These are phyloP conservation scores for Suillus lakei DNA, from an alignment of 768 basidiomycete species.

Conservation along the genomic window DNA sequence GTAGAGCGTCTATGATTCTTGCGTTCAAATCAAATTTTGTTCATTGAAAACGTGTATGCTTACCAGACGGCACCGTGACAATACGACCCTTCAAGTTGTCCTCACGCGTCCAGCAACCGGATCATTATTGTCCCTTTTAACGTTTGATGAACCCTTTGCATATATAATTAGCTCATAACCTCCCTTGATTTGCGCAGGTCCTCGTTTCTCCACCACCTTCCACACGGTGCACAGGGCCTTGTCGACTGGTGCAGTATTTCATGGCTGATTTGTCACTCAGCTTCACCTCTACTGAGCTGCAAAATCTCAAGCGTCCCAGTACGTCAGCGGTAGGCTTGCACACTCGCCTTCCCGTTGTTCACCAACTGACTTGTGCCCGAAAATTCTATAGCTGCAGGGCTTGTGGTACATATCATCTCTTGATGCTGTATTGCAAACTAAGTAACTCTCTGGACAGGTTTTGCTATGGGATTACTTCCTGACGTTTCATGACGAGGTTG, in stretches of 20 bases:
- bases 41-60: no score
- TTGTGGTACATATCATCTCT: conserved; percentile 22
- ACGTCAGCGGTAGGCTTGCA: conserved; percentile 28
- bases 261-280: not conserved
- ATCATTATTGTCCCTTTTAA: not conserved
- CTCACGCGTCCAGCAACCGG: conserved; percentile 2
- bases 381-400: conserved; percentile 23
- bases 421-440: not conserved
- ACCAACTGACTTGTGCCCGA: conserved; percentile 8
- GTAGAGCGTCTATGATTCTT: not conserved
- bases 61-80: not conserved
- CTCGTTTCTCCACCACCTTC: not conserved
- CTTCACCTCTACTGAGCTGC: conserved; percentile 5
- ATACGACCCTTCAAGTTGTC: not conserved
- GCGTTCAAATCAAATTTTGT: not conserved
- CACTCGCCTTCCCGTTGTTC: not conserved
- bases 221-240: not conserved
- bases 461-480: conserved; percentile 40
- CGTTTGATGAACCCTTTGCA: conserved; percentile 9
- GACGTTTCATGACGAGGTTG: conserved; percentile 39
- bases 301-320: conserved; percentile 23
- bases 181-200: conserved; percentile 2
- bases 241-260: not conserved
- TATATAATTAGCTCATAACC: conserved; percentile 16
- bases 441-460: conserved; percentile 24